phyloP scores from a whole-genome alignment of 2,329 filamentous ascomycete genomes.

The Exophiala calicioides region DNA sequence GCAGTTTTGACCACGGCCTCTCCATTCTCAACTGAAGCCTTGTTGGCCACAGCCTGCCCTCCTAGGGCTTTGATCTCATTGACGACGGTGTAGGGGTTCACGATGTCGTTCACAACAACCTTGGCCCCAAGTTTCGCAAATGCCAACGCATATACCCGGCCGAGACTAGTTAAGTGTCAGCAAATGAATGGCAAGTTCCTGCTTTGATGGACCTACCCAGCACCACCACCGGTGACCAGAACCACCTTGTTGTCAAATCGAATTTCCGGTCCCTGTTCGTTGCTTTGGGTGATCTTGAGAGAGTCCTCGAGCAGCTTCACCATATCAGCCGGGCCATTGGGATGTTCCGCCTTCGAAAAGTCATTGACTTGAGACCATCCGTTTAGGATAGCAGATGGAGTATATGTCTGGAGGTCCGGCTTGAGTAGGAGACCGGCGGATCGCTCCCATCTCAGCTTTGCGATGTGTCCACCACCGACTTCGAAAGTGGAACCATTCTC shows the following conservation, averaged over 20 bases:
- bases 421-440: constrained; percentile 85
- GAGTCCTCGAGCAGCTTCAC: constrained; percentile 81
- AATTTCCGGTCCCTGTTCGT: constrained; percentile 69
- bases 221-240: constrained; percentile 83
- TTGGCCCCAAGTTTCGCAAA: constrained; percentile 82
- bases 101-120: constrained; percentile 94
- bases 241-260: constrained; percentile 84
- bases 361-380: constrained; percentile 88
- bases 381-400: constrained; percentile 80
- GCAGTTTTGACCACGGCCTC: constrained; percentile 62
- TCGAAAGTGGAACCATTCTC: constrained; percentile 93
- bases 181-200: constrained; percentile 14
- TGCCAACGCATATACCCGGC: constrained; percentile 83
- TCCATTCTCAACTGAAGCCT: constrained; percentile 79
- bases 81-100: constrained; percentile 86
- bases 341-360: constrained; percentile 81
- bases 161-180: constrained; percentile 63
- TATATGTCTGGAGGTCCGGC: constrained; percentile 83
- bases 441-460: constrained; percentile 94
- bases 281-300: constrained; percentile 72
- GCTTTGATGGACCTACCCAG: constrained; percentile 57
- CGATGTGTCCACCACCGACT: constrained; percentile 85
- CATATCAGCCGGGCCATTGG: constrained; percentile 84
- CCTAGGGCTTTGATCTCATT: constrained; percentile 69
- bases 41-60: constrained; percentile 95